Evolutionary conservation across 1,284 basidiomycete genomes (phyloP), one percentile per base, ranked within the genome.

Genomic region (Clitocybe nebularis): DNA sequence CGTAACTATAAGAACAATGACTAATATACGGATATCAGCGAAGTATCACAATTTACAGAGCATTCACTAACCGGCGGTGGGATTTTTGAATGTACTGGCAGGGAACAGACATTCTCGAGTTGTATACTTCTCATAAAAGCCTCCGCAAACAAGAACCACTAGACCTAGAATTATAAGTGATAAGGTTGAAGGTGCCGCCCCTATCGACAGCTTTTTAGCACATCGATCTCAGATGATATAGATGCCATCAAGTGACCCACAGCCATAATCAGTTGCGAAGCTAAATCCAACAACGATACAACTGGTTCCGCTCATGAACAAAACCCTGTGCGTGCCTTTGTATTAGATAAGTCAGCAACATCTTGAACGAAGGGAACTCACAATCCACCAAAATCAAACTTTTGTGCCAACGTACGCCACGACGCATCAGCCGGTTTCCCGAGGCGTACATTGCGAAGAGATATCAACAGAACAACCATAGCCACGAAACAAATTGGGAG

Each of bases 331-430:
- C n/a, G n/a, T n/a, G n/a, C n/a, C n/a, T n/a, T n/a, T n/a, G n/a
- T n/a, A n/a, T n/a, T n/a, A n/a, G n/a, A n/a, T n/a, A n/a, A n/a
- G n/a, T n/a, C n/a, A n/a, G n/a, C n/a, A n/a, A n/a, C n/a, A n/a
- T n/a, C n/a, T n/a, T n/a, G n/a, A n/a, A n/a, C n/a, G n/a, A 42
- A 22, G 36, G 44, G 40, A 32, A 71, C 84, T 64, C 58, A 88
- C 86, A 89, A 58, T 51, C 86, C 86, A 38, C 76, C 52, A 54
- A 88, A 89, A 61, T 89, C 87, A 55, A 89, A 89, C 14, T 63
- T 77, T 47, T 57, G 62, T 23, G 61, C 50, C 45, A 87, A 68
- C 9, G 56, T 60, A 47, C 57, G 59, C 80, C 82, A 86, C 8
- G 82, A 79, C 26, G 75, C 64, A 41, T 71, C 64, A 13, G 62